These are phyloP conservation scores for Gentiana dahurica DNA, from an alignment of 257 asterid genomes.

Conservation along the genomic window DNA sequence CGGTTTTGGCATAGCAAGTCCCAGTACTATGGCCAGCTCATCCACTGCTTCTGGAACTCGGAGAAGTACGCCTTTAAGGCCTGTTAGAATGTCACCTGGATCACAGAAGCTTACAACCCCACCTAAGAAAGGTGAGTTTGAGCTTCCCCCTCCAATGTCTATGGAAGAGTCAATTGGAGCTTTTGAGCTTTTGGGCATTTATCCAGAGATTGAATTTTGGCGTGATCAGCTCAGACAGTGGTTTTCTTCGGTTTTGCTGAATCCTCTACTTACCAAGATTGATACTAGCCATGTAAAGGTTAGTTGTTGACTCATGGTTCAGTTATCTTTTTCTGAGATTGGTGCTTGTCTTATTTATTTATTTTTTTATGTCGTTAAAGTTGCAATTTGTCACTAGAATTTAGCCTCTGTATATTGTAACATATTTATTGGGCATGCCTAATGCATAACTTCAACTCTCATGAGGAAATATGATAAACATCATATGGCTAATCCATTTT, in stretches of 20 bases:
- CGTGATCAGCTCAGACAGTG: conserved; percentile 89
- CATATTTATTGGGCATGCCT: too few species aligned
- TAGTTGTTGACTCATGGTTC: conserved; percentile 9
- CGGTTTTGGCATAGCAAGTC: conserved; percentile 59
- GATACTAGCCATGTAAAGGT: conserved; percentile 83
- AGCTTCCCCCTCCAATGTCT: conserved; percentile 90
- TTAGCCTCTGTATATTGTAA: too few species aligned
- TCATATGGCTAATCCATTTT: too few species aligned
- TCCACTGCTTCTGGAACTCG: conserved; percentile 69
- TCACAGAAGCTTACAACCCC: conserved; percentile 89
- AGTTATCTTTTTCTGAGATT: background rate
- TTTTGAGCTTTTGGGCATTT: conserved; percentile 63
- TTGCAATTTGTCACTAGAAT: too few species aligned
- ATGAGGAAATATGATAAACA: too few species aligned
- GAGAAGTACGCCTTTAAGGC: conserved; percentile 85
- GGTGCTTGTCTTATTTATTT: conserved; percentile 1
- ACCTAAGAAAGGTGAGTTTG: conserved; percentile 88
- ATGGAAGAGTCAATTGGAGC: conserved; percentile 82
- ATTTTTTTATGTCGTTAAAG: too few species aligned
- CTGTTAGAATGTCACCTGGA: conserved; percentile 95
- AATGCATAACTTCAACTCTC: too few species aligned
- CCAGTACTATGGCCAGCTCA: conserved; percentile 45
- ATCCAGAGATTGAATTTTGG: conserved; percentile 81
- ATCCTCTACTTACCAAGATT: conserved; percentile 69
- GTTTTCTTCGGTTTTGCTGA: conserved; percentile 68